phyloP scores from a whole-genome alignment of 73 alveolate genomes.

The Tetrahymena borealis region DNA sequence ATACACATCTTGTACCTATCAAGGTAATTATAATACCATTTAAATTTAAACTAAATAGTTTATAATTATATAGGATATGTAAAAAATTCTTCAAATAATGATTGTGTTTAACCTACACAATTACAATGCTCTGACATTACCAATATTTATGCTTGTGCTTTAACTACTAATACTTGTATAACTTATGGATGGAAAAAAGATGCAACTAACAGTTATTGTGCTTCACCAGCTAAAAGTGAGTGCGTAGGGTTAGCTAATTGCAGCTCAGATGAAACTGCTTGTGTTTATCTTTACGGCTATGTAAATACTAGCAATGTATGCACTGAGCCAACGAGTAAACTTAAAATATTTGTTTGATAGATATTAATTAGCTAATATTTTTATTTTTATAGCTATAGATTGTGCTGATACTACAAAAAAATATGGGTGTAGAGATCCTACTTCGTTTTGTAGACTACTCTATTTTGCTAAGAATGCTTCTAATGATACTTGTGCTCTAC shows the following conservation, averaged over 20 bases:
- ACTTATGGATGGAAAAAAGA: background rate
- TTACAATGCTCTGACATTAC: background rate
- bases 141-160: background rate
- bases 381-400: background rate
- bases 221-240: background rate
- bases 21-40: background rate
- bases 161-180: background rate
- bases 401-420: background rate
- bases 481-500: background rate
- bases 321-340: background rate
- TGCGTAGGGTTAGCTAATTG: background rate
- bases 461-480: background rate
- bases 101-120: background rate
- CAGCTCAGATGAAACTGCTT: background rate
- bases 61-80: background rate
- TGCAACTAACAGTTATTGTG: background rate
- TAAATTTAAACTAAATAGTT: background rate
- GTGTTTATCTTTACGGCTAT: background rate
- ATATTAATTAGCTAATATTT: background rate
- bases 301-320: background rate
- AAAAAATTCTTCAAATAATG: background rate
- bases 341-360: background rate
- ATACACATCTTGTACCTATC: background rate
- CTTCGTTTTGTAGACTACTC: background rate
- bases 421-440: background rate